phyloP scores from a whole-genome alignment of 768 basidiomycete genomes.

The Suillus bovinus region DNA sequence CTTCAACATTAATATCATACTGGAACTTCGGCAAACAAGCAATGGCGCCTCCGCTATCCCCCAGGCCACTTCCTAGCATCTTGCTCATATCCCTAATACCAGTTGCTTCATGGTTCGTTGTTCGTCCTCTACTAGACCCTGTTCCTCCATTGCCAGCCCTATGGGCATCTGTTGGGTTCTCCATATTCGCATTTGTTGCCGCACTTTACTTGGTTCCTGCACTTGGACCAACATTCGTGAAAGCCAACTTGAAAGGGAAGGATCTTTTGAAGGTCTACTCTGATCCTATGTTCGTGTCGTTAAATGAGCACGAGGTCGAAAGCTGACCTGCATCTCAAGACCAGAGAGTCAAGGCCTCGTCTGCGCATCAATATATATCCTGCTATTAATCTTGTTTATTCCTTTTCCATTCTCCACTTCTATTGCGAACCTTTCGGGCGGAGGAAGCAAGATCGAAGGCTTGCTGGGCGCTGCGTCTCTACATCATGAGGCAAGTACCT shows the following conservation, averaged over 20 bases:
- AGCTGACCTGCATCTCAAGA: conserved; percentile 42
- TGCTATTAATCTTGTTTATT: conserved; percentile 87
- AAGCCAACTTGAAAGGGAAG: conserved; percentile 79
- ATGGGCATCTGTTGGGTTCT: conserved; percentile 80
- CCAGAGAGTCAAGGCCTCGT: conserved; percentile 95
- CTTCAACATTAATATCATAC: not conserved
- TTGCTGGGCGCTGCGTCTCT: conserved; percentile 51
- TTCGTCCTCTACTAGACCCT: conserved; percentile 71
- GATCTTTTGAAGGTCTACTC: conserved; percentile 85
- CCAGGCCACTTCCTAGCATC: conserved; percentile 52
- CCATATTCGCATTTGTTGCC: conserved; percentile 77
- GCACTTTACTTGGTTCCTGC: conserved; percentile 81
- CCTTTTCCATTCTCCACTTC: conserved; percentile 91
- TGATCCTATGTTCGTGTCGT: conserved; percentile 60
- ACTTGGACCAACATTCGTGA: conserved; percentile 77
- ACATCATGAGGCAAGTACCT: conserved; percentile 66
- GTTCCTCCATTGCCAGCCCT: conserved; percentile 69
- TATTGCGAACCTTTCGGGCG: conserved; percentile 47
- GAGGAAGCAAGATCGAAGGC: conserved; percentile 47
- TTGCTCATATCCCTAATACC: conserved; percentile 64
- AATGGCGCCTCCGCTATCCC: conserved; percentile 30
- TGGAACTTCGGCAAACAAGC: conserved; percentile 5
- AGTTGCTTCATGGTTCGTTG: conserved; percentile 69
- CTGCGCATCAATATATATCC: conserved; percentile 86
- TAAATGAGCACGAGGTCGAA: not conserved